Percentiles rank a stretch among this genome's conserved stretches.
Conservation (phyloP, 2,329 filamentous ascomycete species). For the Pestalotiopsis sp. region DNA sequence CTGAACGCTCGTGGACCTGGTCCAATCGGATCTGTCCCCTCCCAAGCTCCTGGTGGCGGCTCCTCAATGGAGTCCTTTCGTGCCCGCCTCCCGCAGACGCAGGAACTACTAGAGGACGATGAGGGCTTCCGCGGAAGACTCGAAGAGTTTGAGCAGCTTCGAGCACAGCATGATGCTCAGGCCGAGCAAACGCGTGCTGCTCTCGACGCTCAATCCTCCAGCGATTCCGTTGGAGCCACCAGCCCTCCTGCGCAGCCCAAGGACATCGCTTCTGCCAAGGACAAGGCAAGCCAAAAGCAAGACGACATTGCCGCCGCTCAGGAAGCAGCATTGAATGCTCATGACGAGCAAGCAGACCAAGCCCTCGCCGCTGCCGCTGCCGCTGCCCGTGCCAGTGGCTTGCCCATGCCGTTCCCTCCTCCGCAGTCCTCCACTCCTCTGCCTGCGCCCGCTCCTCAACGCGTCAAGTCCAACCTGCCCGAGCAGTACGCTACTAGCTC, state of each 20-base stretch:
- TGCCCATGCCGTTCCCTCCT: slow-evolving; percentile 77
- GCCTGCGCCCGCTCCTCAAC: slow-evolving; percentile 86
- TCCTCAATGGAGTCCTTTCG: slow-evolving; percentile 42
- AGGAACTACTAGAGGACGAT: slow-evolving; percentile 54
- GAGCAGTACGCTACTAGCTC: slow-evolving; percentile 68
- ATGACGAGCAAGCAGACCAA: slow-evolving; percentile 69
- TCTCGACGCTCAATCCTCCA: slow-evolving; percentile 22
- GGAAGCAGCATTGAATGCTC: slow-evolving; percentile 23
- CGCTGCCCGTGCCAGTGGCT: slow-evolving; percentile 62
- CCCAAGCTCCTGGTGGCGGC: slow-evolving; percentile 41
- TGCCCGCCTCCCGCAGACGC: slow-evolving; percentile 51
- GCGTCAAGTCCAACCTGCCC: slow-evolving; percentile 80
- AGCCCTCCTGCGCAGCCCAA: slow-evolving; percentile 15
- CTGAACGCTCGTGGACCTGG: slow-evolving; percentile 47
- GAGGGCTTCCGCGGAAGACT: slow-evolving; percentile 72
- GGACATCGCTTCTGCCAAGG: slow-evolving; percentile 17
- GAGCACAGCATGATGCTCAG: slow-evolving; percentile 70
- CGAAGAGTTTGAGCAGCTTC: slow-evolving; percentile 79
- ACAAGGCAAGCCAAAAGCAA: slow-evolving; percentile 18
- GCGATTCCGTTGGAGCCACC: slow-evolving; percentile 18
- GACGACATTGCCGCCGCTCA: slow-evolving; percentile 18
- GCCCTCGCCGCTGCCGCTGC: slow-evolving; percentile 42
- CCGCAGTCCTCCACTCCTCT: slow-evolving; percentile 79
- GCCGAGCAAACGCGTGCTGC: slow-evolving; percentile 32
- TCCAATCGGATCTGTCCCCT: slow-evolving; percentile 33